Conservation (phyloP, 352 stramenopile species). For the Aphanomyces invadans region DNA sequence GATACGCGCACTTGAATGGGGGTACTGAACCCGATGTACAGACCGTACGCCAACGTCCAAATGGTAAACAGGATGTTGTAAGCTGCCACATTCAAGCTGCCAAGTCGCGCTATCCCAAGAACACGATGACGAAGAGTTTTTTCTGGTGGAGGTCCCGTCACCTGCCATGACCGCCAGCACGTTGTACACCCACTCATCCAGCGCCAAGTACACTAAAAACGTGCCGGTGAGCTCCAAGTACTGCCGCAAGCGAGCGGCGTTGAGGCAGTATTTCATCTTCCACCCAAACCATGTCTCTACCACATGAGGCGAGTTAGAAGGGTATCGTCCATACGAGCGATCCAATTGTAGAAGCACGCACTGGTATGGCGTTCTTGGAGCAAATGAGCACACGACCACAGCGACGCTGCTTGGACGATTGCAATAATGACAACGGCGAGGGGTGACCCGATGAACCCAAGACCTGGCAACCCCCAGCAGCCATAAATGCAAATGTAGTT, state of each 20-base stretch:
- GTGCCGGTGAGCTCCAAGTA: constrained; percentile 54
- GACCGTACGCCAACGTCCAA: constrained; percentile 65
- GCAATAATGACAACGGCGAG: constrained; percentile 57
- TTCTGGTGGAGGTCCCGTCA: too few relatives aligned
- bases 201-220: constrained; percentile 66
- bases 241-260: constrained; percentile 44
- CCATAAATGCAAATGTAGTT: constrained; percentile 83
- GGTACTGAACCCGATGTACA: constrained; percentile 77
- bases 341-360: not conserved
- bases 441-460: constrained; percentile 57
- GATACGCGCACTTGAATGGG: constrained; percentile 66
- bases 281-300: constrained; percentile 68
- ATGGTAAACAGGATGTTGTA: constrained; percentile 80
- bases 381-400: constrained; percentile 59
- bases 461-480: constrained; percentile 35
- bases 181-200: constrained; percentile 80
- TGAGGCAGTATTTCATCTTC: constrained; percentile 33
- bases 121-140: not conserved
- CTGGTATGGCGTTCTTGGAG: constrained; percentile 67
- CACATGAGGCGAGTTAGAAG: not conserved
- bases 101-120: constrained; percentile 6
- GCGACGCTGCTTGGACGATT: constrained; percentile 54
- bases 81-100: constrained; percentile 52
- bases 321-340: too few relatives aligned
- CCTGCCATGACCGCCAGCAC: constrained; percentile 59